A percentile compares a stretch with the other conserved stretches of the same genome.
These are phyloP conservation scores for Berkeleyomyces basicola DNA, from an alignment of 2,329 filamentous ascomycete species.

Conservation along the genomic window DNA sequence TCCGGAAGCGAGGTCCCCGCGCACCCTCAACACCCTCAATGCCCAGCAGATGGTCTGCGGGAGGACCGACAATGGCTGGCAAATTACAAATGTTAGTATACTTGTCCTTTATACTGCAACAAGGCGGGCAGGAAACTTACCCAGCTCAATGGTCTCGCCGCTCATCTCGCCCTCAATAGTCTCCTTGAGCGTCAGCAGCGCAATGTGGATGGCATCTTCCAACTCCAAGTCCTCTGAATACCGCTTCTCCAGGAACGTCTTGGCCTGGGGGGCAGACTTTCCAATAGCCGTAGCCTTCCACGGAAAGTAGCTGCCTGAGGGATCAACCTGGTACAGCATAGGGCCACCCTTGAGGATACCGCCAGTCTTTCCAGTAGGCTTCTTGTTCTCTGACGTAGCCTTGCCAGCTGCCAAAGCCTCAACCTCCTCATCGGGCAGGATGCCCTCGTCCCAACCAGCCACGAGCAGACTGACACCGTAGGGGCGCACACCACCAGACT, in stretches of 20 bases:
- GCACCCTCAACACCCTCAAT: slow-evolving; percentile 79
- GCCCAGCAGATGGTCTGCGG: slow-evolving; percentile 81
- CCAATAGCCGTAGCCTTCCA: slow-evolving; percentile 99
- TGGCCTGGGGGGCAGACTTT: slow-evolving; percentile 94
- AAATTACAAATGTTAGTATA: slow-evolving; percentile 17
- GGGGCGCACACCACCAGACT: slow-evolving; percentile 90
- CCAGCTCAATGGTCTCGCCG: slow-evolving; percentile 95
- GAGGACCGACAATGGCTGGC: slow-evolving; percentile 81
- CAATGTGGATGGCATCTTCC: slow-evolving; percentile 97
- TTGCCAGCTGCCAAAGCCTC: slow-evolving; percentile 33
- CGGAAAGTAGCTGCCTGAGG: slow-evolving; percentile 96
- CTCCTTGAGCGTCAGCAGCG: slow-evolving; percentile 91
- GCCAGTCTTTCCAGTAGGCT: slow-evolving; percentile 70
- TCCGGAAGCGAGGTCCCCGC: slow-evolving; percentile 74
- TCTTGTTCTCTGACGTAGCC: slow-evolving; percentile 52
- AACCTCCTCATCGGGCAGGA: slow-evolving; percentile 66
- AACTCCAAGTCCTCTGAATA: slow-evolving; percentile 95
- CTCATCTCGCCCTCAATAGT: slow-evolving; percentile 99
- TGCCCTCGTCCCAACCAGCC: slow-evolving; percentile 94
- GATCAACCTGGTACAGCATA: slow-evolving; percentile 96
- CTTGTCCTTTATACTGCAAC: neutral
- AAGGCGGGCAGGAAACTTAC: slow-evolving; percentile 31
- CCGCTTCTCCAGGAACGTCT: slow-evolving; percentile 98
- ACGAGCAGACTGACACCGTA: slow-evolving; percentile 93
- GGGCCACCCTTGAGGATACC: slow-evolving; percentile 91